A percentile compares a stretch with the other conserved stretches of the same genome.
Conservation (phyloP, 306 rosid genomes). For the Casuarina cunninghamiana region DNA sequence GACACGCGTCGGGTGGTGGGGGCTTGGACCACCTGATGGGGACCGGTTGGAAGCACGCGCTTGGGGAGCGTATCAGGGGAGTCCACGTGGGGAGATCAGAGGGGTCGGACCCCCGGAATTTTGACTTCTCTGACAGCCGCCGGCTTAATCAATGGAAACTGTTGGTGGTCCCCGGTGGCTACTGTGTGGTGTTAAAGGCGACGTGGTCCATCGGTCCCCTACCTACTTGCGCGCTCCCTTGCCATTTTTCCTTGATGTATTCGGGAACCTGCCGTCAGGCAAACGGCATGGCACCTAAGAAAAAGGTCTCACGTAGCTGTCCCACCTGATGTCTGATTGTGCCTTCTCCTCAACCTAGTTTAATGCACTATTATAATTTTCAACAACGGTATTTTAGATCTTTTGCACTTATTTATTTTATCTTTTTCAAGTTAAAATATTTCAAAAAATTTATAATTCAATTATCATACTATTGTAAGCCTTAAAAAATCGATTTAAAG, state of each 20-base stretch:
- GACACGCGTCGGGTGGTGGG: slow-evolving; percentile 43
- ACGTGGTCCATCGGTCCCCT: slow-evolving; percentile 25
- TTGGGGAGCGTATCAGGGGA: slow-evolving; percentile 16
- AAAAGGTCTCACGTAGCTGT: not conserved
- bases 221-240: not conserved
- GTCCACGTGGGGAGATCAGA: slow-evolving; percentile 33
- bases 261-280: slow-evolving; percentile 26
- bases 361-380: too few relatives aligned
- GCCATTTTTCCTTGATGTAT: not conserved
- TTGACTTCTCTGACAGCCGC: slow-evolving; percentile 65
- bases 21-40: slow-evolving; percentile 53
- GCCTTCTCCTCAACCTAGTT: not conserved
- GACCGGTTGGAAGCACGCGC: slow-evolving; percentile 58
- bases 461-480: too few relatives aligned
- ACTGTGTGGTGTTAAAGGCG: slow-evolving; percentile 7
- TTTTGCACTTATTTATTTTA: too few relatives aligned
- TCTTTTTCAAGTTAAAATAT: too few relatives aligned
- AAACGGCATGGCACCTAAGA: slow-evolving; percentile 1
- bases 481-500: too few relatives aligned
- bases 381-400: too few relatives aligned
- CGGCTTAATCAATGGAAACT: slow-evolving; percentile 55
- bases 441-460: too few relatives aligned
- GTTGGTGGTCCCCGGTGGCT: slow-evolving; percentile 39
- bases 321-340: not conserved
- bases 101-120: slow-evolving; percentile 37